phyloP scores from a whole-genome alignment of 495 filamentous ascomycete species.

The Annulohypoxylon nitens region DNA sequence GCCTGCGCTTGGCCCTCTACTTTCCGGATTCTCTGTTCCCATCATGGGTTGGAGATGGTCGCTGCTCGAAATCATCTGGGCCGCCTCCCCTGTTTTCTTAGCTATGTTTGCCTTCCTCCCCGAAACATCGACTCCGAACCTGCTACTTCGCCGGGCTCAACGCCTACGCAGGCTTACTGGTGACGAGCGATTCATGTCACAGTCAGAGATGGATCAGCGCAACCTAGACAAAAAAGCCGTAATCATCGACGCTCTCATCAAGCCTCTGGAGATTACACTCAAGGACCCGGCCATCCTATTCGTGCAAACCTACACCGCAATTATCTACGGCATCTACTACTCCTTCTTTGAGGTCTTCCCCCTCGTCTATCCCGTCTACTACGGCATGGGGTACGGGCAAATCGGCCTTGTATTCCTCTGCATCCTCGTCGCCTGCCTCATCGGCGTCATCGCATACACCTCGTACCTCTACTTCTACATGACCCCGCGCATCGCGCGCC shows the following conservation, averaged over 20 bases:
- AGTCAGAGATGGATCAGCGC: slow-evolving; percentile 67
- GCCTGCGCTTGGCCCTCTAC: slow-evolving; percentile 71
- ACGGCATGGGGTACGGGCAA: slow-evolving; percentile 72
- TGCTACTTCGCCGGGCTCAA: slow-evolving; percentile 57
- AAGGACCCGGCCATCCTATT: slow-evolving; percentile 74
- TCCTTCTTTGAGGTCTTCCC: slow-evolving; percentile 81
- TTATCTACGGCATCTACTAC: slow-evolving; percentile 78
- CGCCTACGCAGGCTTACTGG: slow-evolving; percentile 62
- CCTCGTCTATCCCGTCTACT: slow-evolving; percentile 74
- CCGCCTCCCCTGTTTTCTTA: slow-evolving; percentile 60
- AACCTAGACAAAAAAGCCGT: slow-evolving; percentile 62
- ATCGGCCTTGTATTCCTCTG: slow-evolving; percentile 75
- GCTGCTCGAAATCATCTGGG: slow-evolving; percentile 68
- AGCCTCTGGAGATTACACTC: slow-evolving; percentile 72
- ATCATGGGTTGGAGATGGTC: slow-evolving; percentile 70
- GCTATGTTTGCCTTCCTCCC: slow-evolving; percentile 62
- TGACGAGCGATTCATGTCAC: slow-evolving; percentile 59
- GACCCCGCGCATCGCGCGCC: slow-evolving; percentile 54
- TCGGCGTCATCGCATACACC: slow-evolving; percentile 67
- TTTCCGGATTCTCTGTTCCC: slow-evolving; percentile 73
- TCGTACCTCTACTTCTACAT: slow-evolving; percentile 65
- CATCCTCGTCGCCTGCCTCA: slow-evolving; percentile 68
- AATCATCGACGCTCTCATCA: slow-evolving; percentile 70
- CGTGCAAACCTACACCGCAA: slow-evolving; percentile 71
- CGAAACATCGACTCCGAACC: slow-evolving; percentile 62